Conservation (phyloP, 345 rosid species). For the Crucihimalaya himalaica region DNA sequence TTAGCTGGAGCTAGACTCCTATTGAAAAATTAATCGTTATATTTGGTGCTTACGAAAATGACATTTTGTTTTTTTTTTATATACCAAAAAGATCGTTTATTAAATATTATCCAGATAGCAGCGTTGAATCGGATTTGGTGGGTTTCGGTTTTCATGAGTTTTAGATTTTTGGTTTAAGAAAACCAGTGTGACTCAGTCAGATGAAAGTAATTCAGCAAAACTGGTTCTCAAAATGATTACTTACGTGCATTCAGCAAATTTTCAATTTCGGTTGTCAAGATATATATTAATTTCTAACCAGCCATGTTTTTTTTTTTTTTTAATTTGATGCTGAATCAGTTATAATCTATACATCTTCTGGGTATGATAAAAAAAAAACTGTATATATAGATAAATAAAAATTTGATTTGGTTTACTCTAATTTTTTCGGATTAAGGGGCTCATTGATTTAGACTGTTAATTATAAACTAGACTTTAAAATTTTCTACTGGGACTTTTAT, state of each 20-base stretch:
- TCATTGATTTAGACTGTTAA: no score
- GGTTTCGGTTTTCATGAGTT: background rate
- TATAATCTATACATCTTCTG: no score
- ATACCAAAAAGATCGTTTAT: slow-evolving; percentile 37
- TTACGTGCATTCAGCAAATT: background rate
- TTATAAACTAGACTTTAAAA: no score
- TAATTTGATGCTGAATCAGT: background rate
- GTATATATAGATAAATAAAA: no score
- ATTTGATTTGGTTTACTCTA: background rate
- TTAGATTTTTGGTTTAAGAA: background rate
- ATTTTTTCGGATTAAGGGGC: no score
- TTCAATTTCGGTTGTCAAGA: background rate
- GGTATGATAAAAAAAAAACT: no score
- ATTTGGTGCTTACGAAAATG: slow-evolving; percentile 41
- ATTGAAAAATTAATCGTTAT: slow-evolving; percentile 17
- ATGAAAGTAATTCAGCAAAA: background rate
- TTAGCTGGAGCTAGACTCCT: slow-evolving; percentile 45
- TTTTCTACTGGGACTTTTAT: no score
- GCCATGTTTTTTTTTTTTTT: background rate
- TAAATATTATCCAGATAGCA: slow-evolving; percentile 26
- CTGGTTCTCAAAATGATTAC: background rate
- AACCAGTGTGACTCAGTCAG: background rate
- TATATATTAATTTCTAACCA: no score
- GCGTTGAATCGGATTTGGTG: slow-evolving; percentile 9
- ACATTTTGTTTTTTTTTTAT: slow-evolving; percentile 41